Percentiles rank a stretch among this genome's conserved stretches.
These are phyloP conservation scores for Botryotinia narcissicola DNA, from an alignment of 2,329 filamentous ascomycete species.

Conservation along the genomic window DNA sequence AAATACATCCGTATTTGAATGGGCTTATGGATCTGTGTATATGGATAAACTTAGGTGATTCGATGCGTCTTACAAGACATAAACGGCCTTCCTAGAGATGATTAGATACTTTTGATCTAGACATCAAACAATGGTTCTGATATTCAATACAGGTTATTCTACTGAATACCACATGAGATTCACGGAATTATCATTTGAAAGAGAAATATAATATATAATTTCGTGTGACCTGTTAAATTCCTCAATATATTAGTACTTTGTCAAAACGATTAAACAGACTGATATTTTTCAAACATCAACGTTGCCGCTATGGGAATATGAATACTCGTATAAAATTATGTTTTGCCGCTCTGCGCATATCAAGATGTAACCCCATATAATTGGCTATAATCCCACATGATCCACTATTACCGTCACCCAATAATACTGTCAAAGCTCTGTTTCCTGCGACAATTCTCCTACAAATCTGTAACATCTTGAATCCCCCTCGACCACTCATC, in stretches of 20 bases:
- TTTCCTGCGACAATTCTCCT: constrained; percentile 14
- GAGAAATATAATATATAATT: not conserved
- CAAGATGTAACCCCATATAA: not conserved
- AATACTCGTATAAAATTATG: not conserved
- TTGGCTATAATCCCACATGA: not conserved
- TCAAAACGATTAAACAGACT: not conserved
- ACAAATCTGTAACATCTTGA: constrained; percentile 18
- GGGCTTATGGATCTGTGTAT: not conserved
- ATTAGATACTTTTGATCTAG: not conserved
- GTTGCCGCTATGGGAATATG: not conserved
- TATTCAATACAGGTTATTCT: not conserved
- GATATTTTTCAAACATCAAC: not conserved
- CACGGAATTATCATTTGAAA: not conserved
- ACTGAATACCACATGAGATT: not conserved
- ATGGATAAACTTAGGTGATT: not conserved
- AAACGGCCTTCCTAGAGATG: not conserved
- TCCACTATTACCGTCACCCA: not conserved
- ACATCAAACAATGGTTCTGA: not conserved
- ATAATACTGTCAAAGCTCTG: constrained; percentile 15
- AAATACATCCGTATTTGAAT: not conserved
- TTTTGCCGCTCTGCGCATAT: not conserved
- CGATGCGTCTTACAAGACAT: not conserved
- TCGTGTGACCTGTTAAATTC: not conserved
- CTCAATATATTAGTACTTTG: not conserved
- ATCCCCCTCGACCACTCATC: constrained; percentile 5